phyloP scores from a whole-genome alignment of 441 rosid genomes.

The Euphorbia corollata region DNA sequence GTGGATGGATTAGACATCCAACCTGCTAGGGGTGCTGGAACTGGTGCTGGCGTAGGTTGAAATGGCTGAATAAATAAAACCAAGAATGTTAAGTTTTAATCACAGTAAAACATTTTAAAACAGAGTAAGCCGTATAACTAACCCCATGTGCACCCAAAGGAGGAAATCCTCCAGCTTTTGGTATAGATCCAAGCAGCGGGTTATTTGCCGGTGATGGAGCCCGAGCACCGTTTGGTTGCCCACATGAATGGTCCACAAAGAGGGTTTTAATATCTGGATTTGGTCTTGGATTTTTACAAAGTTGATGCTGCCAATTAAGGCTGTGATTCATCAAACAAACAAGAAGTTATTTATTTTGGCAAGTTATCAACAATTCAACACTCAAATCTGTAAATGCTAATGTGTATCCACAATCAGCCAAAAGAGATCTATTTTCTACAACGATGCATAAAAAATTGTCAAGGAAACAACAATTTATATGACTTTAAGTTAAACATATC shows the following conservation, averaged over 20 bases:
- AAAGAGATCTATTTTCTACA: neutral
- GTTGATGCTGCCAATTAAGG: constrained; percentile 98
- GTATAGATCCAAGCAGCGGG: constrained; percentile 76
- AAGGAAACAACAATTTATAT: neutral
- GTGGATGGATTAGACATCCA: constrained; percentile 95
- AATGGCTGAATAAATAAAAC: constrained; percentile 53
- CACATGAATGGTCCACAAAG: constrained; percentile 91
- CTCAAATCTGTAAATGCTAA: neutral
- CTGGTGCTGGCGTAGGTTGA: constrained; percentile 69
- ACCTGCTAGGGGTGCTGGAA: constrained; percentile 83
- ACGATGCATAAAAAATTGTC: neutral
- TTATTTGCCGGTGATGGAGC: constrained; percentile 87
- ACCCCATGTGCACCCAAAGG: constrained; percentile 95
- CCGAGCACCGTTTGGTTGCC: constrained; percentile 87
- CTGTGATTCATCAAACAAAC: constrained; percentile 37
- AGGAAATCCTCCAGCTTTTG: constrained; percentile 89
- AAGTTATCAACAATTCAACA: neutral
- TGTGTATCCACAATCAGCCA: neutral
- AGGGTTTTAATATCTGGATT: constrained; percentile 98
- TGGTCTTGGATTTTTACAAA: constrained; percentile 88
- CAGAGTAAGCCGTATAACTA: constrained; percentile 21
- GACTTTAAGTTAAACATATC: neutral
- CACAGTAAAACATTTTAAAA: neutral
- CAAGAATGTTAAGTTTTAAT: constrained; percentile 27
- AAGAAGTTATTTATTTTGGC: constrained; percentile 9